These are phyloP conservation scores for Globomyces pollinis-pini DNA, from an alignment of 192 early-diverging fungal genomes.

Conservation along the genomic window DNA sequence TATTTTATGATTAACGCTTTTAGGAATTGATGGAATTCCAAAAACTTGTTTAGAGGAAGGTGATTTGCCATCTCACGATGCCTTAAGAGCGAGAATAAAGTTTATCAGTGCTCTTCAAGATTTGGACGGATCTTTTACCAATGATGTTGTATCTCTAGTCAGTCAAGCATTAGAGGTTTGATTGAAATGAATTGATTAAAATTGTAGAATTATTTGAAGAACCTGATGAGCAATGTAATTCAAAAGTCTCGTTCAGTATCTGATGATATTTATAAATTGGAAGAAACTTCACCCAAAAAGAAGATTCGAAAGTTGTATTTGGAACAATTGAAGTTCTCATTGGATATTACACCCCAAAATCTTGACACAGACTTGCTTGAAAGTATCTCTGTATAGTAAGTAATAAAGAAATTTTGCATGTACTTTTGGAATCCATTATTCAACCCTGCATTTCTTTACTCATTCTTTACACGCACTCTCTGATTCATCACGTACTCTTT, in stretches of 20 bases:
- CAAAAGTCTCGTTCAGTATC: background rate
- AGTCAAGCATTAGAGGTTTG: slow-evolving; percentile 5
- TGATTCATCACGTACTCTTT: too few relatives aligned
- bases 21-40: slow-evolving; percentile 11
- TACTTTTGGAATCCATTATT: too few relatives aligned
- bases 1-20: background rate
- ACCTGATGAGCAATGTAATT: background rate
- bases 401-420: too few relatives aligned
- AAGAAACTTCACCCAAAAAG: too few relatives aligned
- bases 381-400: background rate
- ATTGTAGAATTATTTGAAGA: slow-evolving; percentile 11
- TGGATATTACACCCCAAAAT: background rate
- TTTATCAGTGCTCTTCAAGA: slow-evolving; percentile 12
- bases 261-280: background rate
- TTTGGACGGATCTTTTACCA: background rate
- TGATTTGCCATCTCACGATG: slow-evolving; percentile 1
- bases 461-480: too few relatives aligned
- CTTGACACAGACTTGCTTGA: background rate
- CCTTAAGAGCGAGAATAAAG: slow-evolving; percentile 1
- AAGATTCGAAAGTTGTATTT: background rate
- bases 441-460: too few relatives aligned
- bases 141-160: background rate
- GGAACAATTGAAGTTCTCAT: background rate
- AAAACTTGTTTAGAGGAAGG: slow-evolving; percentile 10
- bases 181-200: too few relatives aligned